Base-by-base conservation (phyloP, 2,329 filamentous ascomycete genomes). In the Pseudogymnoascus sp. region DNA sequence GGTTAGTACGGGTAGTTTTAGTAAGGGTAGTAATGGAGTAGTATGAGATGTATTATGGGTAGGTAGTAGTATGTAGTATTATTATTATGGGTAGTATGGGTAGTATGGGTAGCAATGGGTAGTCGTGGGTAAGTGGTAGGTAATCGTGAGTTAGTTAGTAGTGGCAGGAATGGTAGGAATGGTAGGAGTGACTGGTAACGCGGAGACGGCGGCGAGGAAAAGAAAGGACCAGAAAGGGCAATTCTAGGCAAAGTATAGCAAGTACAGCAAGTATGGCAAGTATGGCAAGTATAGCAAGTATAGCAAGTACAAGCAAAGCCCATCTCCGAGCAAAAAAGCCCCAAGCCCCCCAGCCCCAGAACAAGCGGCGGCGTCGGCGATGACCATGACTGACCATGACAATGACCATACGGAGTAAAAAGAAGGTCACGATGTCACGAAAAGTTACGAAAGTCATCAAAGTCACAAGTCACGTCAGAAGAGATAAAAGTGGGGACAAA, bases 391-490 rank as follows among this genome's bases (percentile, higher is more conserved):
- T 23, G 42, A 15, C 19, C 6, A 26, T 47, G 42, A 26, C 42
- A 19, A 17, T 40, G 36, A 40, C 36, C 36, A 47, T 47, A n/a
- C n/a, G n/a, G n/a, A n/a, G n/a, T n/a, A 26, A n/a, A 50, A 53
- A 50, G 23, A 31, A 23, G 44, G 44, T 53, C 44, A 53, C 44
- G 44, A 53, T 53, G 57, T 60, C 57, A 60, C 31, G 13, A 36
- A 36, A 28, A 28, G 23, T 57, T 57, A 33, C 23, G 23, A 36
- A 60, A 13, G 57, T 50, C 17, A 53, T 23, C 6, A 19, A 7
- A 28, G 57, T 60, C 57, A 60, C 23, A 35, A 60, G 57, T 60
- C 57, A 60, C 57, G 57, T 60, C 57, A 60, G 57, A 60, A 60
- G 57, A 21, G 17, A 60, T n/a, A 26, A 23, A 26, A 60, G 57